Conservation (phyloP, 768 basidiomycete species). For the Coprinopsis cinerea region DNA sequence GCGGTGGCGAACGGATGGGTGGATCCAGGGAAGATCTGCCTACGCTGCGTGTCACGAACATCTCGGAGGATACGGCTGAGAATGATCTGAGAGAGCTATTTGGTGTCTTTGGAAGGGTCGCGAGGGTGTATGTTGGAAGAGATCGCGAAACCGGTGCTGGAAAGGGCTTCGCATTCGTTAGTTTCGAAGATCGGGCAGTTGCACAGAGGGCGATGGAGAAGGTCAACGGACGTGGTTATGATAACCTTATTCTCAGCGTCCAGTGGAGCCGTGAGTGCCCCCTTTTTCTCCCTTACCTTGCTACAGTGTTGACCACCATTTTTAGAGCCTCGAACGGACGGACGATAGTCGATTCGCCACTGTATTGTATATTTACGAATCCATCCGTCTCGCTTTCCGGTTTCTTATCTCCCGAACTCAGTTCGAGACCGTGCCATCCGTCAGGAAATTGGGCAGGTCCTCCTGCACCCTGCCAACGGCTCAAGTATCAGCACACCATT, state of each 20-base stretch:
- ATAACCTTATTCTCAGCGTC: constrained; percentile 76
- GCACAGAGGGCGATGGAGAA: constrained; percentile 91
- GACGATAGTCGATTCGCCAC: too few species aligned
- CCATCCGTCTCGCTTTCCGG: too few species aligned
- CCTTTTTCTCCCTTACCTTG: background rate
- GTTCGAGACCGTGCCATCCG: too few species aligned
- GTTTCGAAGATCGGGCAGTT: constrained; percentile 75
- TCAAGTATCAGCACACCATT: too few species aligned
- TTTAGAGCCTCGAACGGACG: constrained; percentile 32
- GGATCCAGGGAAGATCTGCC: constrained; percentile 84
- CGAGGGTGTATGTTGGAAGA: constrained; percentile 88
- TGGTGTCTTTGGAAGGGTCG: constrained; percentile 76
- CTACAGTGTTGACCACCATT: background rate
- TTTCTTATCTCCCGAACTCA: too few species aligned
- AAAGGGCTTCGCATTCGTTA: constrained; percentile 97
- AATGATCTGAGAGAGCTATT: constrained; percentile 92
- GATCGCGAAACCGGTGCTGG: constrained; percentile 93
- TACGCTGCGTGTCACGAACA: constrained; percentile 94
- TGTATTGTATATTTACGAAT: too few species aligned
- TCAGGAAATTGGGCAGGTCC: too few species aligned
- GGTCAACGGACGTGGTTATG: constrained; percentile 87
- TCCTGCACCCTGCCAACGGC: too few species aligned
- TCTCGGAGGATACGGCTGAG: constrained; percentile 93
- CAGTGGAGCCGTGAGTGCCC: constrained; percentile 54
- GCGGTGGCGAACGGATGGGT: constrained; percentile 76